A percentile compares a stretch with the other conserved stretches of the same genome.
Conservation (phyloP, 2,329 filamentous ascomycete species). For the Trichoderma sp. region DNA sequence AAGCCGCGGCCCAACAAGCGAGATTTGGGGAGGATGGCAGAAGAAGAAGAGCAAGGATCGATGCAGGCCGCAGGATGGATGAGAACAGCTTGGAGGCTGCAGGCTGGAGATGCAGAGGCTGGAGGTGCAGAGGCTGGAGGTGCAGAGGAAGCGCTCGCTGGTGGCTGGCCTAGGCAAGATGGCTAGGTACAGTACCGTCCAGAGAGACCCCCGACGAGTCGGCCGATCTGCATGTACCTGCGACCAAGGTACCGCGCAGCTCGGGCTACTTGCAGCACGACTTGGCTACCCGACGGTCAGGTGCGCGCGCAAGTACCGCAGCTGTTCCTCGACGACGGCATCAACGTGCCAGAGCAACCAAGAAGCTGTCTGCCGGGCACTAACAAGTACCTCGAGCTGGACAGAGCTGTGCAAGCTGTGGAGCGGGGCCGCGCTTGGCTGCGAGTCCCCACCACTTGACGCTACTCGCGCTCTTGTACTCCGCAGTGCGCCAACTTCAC, state of each 20-base stretch:
- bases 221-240: background rate
- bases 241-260: background rate
- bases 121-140: background rate
- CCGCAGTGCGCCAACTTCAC: constrained; percentile 6
- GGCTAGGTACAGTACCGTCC: background rate
- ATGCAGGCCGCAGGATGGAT: background rate
- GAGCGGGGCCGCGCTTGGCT: constrained; percentile 7
- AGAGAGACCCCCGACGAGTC: background rate
- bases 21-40: background rate
- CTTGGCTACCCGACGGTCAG: background rate
- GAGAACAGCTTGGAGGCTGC: background rate
- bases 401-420: background rate
- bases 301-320: background rate
- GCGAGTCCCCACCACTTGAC: background rate
- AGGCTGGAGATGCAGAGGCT: background rate
- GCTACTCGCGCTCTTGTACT: background rate
- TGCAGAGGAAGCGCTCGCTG: background rate
- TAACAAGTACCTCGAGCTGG: background rate
- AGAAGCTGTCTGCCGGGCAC: background rate
- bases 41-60: background rate
- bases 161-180: background rate
- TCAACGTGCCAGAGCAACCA: background rate
- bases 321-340: background rate
- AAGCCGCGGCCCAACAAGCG: background rate
- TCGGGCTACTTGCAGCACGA: background rate